phyloP scores from a whole-genome alignment of 139 green algal species.

The Microglena sp. region DNA sequence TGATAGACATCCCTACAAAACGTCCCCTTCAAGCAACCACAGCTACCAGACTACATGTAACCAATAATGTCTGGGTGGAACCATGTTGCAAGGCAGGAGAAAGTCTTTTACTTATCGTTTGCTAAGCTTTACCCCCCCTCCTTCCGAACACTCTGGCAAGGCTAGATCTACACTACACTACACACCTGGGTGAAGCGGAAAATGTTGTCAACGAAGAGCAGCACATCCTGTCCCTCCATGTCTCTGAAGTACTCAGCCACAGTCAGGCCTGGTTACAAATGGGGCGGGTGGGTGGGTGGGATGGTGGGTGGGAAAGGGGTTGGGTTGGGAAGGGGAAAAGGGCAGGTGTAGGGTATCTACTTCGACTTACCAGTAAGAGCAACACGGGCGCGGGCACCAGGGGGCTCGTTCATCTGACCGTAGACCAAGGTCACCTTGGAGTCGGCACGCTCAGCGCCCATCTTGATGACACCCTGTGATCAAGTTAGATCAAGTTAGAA shows the following conservation, averaged over 20 bases:
- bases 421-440: constrained; percentile 99
- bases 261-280: constrained; percentile 71
- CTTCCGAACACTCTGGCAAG: no score
- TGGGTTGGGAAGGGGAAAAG: not conserved
- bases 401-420: constrained; percentile 99
- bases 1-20: no score
- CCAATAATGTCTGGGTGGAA: no score
- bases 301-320: not conserved
- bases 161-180: no score
- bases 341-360: not conserved
- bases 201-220: constrained; percentile 99
- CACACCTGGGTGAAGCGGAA: constrained; percentile 98
- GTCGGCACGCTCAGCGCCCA: constrained; percentile 75
- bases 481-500: not conserved
- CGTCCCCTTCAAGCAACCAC: no score
- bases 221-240: constrained; percentile 97
- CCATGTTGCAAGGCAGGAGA: no score
- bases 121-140: no score
- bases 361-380: constrained; percentile 68
- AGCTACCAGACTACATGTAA: no score
- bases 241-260: constrained; percentile 99
- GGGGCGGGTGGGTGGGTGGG: not conserved
- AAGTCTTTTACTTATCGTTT: no score
- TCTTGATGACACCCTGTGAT: constrained; percentile 91
- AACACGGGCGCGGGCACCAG: constrained; percentile 93